A percentile compares a stretch with the other conserved stretches of the same genome.
These are phyloP conservation scores for Senna tora DNA, from an alignment of 306 rosid genomes.

Conservation along the genomic window DNA sequence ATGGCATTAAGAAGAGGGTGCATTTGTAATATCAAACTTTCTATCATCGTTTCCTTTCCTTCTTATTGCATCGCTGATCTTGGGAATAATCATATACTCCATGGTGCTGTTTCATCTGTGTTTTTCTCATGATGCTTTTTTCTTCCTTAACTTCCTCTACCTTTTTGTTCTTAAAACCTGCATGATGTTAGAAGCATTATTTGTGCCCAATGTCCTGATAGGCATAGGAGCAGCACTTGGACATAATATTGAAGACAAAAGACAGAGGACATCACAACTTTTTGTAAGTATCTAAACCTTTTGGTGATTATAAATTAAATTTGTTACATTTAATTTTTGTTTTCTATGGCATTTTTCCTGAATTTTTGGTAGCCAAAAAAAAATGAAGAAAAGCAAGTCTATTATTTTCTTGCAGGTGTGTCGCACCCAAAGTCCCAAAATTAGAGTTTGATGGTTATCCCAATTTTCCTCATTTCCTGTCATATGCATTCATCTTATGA, in stretches of 20 bases:
- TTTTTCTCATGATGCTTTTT: slow-evolving; percentile 48
- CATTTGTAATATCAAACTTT: slow-evolving; percentile 61
- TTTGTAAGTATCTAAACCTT: too few species aligned
- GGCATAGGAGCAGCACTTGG: slow-evolving; percentile 65
- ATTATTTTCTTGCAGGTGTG: slow-evolving; percentile 7
- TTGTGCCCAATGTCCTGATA: slow-evolving; percentile 69
- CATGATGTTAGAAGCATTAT: slow-evolving; percentile 69
- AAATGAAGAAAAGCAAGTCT: background rate
- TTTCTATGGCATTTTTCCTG: background rate
- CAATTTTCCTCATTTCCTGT: slow-evolving; percentile 15
- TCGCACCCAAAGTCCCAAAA: slow-evolving; percentile 29
- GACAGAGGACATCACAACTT: too few species aligned
- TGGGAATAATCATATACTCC: slow-evolving; percentile 58
- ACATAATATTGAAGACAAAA: too few species aligned
- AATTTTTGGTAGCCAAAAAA: background rate
- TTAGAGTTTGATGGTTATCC: slow-evolving; percentile 30
- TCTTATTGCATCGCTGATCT: slow-evolving; percentile 42
- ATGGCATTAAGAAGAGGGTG: slow-evolving; percentile 67
- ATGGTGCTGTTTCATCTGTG: slow-evolving; percentile 57
- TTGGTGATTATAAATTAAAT: too few species aligned
- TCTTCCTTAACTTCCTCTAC: slow-evolving; percentile 53
- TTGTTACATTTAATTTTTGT: background rate
- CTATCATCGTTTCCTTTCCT: slow-evolving; percentile 73
- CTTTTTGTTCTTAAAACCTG: slow-evolving; percentile 63
- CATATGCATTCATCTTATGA: background rate